Base-by-base conservation (phyloP, 164 flowering plant genomes). In the Litsea cubeba region DNA sequence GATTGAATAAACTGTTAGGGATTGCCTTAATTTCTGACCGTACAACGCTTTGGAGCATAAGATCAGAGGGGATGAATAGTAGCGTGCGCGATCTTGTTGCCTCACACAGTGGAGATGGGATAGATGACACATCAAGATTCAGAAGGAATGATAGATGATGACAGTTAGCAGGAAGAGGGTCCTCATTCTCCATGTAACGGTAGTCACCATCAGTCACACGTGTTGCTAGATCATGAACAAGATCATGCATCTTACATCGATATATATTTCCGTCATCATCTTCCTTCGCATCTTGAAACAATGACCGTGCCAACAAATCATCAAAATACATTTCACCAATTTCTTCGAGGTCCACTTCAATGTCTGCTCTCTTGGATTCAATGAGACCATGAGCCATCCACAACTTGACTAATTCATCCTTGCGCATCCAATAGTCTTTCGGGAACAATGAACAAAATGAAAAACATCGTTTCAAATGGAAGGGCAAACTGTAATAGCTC, bases 401-500 rank as follows among this genome's bases (percentile, higher is more conserved):
- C 11, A 73, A n/a, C 30, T 65, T 65, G 17, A 80, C 70, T n/a
- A 80, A 18, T 20, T 22, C 12, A 14, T 74, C 72, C 51, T 74
- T 80, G 5, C 54, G 0, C 1, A 1, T 46, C 5, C 22, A 76
- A 12, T n/a, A 40, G 12, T 71, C 72, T 60, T 76, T 76, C 4
- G 79, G 82, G 62, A 73, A 80, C 15, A 80, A 23, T 11, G 77
- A 76, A 69, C 82, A 80, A 68, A 66, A 80, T 0, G 70, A 68
- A 51, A 74, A 76, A 28, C 79, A 75, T 28, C 50, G 71, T 66
- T 68, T 79, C 46, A 79, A 71, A 69, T 62, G 65, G 35, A 72
- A 24, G 35, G 79, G 79, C 23, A 80, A 40, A 62, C 71, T 64
- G 24, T 73, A 22, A 26, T 76, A 76, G 50, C 79, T 76, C 23